phyloP scores from a whole-genome alignment of 2,329 filamentous ascomycete species.

The Myriosclerotinia scirpicola region DNA sequence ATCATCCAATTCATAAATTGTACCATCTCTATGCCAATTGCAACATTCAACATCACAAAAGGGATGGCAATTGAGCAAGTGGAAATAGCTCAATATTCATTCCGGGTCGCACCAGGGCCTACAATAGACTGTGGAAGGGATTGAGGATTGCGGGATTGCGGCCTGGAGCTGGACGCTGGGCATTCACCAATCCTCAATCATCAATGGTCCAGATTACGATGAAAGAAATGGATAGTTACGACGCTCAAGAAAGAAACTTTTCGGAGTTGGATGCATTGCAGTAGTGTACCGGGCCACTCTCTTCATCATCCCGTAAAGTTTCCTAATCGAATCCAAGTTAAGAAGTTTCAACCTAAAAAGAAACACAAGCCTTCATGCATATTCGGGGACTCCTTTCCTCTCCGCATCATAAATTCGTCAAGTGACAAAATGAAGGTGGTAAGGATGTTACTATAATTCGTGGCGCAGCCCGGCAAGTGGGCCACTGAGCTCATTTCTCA shows the following conservation, averaged over 20 bases:
- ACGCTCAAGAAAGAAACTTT: neutral
- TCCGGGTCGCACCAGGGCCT: constrained; percentile 5
- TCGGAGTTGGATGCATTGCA: constrained; percentile 14
- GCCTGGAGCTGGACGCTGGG: constrained; percentile 9
- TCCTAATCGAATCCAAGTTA: constrained; percentile 20
- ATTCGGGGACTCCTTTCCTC: neutral
- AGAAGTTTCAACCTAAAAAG: constrained; percentile 16
- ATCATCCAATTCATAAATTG: neutral
- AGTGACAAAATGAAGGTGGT: constrained; percentile 21
- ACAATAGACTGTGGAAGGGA: neutral
- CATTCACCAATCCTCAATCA: neutral
- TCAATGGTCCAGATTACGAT: constrained; percentile 17
- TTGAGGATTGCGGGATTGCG: constrained; percentile 16
- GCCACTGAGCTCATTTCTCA: constrained; percentile 1
- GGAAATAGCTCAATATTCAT: constrained; percentile 15
- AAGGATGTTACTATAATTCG: constrained; percentile 13
- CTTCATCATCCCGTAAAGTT: constrained; percentile 13
- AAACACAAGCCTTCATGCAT: constrained; percentile 7
- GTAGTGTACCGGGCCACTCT: constrained; percentile 7
- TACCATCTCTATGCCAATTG: constrained; percentile 1
- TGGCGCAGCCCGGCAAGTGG: constrained; percentile 21
- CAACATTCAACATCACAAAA: neutral
- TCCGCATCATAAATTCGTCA: constrained; percentile 22
- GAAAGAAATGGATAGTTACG: constrained; percentile 11
- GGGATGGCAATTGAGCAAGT: constrained; percentile 7